These are phyloP conservation scores for Chrysoporthe puriensis DNA, from an alignment of 2,329 filamentous ascomycete species.

Conservation along the genomic window DNA sequence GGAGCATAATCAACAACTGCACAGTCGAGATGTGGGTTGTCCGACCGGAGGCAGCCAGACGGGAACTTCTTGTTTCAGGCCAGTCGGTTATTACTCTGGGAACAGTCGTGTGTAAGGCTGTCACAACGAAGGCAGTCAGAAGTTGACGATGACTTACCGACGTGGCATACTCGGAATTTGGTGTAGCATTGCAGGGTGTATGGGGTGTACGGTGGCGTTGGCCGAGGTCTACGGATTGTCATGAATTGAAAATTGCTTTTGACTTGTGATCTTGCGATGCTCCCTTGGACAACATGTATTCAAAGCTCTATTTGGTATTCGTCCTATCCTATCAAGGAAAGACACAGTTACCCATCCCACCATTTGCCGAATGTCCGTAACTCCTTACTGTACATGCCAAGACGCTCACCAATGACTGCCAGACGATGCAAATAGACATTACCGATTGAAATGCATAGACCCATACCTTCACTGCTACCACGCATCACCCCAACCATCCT, in stretches of 20 bases:
- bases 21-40: not conserved
- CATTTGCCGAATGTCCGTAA: slow-evolving; percentile 1
- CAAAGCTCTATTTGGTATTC: not conserved
- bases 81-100: not conserved
- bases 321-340: not conserved
- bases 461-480: slow-evolving; percentile 49
- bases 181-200: slow-evolving; percentile 8
- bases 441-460: not conserved
- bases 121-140: not conserved
- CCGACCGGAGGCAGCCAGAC: slow-evolving; percentile 23
- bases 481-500: slow-evolving; percentile 67
- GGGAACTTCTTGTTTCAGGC: not conserved
- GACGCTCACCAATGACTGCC: not conserved
- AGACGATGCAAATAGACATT: slow-evolving; percentile 19
- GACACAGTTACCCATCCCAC: not conserved
- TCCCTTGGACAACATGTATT: not conserved
- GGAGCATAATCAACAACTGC: not conserved
- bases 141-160: not conserved
- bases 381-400: slow-evolving; percentile 23
- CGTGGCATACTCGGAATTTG: not conserved
- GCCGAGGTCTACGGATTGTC: not conserved
- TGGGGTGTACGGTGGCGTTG: not conserved
- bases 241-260: not conserved
- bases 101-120: not conserved
- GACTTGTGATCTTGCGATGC: not conserved